Evolutionary conservation across 2,329 filamentous ascomycete species (phyloP), one percentile per base, ranked within the genome.

Genomic region (Alternaria burnsii): DNA sequence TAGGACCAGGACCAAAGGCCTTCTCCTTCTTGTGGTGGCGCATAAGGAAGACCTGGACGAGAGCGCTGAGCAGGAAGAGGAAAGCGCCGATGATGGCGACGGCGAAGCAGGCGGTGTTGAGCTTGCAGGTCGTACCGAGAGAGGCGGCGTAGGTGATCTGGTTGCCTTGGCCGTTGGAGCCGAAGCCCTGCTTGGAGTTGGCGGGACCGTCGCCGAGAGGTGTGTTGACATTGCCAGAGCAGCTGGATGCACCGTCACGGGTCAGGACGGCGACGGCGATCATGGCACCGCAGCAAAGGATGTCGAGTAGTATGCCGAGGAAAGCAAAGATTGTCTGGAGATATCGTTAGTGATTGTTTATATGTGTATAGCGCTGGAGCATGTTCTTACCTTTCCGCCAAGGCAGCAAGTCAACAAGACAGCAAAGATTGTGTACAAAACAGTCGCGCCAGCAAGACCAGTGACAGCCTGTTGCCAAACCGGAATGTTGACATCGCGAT

Each of bases 261-360:
- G 91, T 94, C 64, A 92, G 84, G 50, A 89, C 83, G 1, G 93
- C 92, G 61, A 97, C 87, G 73, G 93, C 96, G 73, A 96, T 87
- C 82, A 95, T 95, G 59, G 84, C 88, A 41, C 86, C 92, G 53
- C 88, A 81, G 78, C 97, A 97, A 71, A 86, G 86, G 54, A 95
- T 71, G 73, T 97, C 92, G 48, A 97, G 83, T 24, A 94, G 62
- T 64, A 97, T 87, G 65, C 87, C 91, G 55, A 95, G 66, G 72
- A 89, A 84, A 4, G 91, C 91, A 61, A 93, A 90, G 77, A 94
- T 83, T 5, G 58, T 63, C 68, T 63, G 14, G 22, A 1, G 1
- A 28, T 6, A 10, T 4, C 5, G 16, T 63, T 16, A 63, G 58
- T 32, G 24, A 12, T 3, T 22, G 3, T 3, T 18, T 12, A 3